Conservation (phyloP, 345 rosid genomes). For the Syzygium jambos region DNA sequence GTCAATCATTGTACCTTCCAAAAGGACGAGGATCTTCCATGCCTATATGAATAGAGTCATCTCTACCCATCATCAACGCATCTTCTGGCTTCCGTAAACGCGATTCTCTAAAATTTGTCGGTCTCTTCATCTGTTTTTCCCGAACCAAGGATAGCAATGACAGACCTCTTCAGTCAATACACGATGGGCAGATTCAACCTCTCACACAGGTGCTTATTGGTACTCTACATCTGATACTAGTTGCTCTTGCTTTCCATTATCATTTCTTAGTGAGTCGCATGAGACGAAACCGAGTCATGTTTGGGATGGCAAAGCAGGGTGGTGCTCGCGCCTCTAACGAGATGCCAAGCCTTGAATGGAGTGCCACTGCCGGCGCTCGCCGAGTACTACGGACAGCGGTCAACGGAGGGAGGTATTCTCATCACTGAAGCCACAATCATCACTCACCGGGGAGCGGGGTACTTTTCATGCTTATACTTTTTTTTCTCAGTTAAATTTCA, state of each 20-base stretch:
- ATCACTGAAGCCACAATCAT: background rate
- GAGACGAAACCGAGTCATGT: background rate
- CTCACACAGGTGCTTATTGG: constrained; percentile 1
- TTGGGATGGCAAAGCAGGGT: background rate
- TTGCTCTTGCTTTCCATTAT: background rate
- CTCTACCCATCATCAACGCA: background rate
- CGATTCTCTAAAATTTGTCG: background rate
- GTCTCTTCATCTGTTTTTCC: background rate
- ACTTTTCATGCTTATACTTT: no score
- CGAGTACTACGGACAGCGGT: background rate
- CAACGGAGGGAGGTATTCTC: constrained; percentile 1
- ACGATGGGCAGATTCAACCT: background rate
- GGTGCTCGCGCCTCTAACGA: background rate
- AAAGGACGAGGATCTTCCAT: no score
- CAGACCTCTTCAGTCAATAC: background rate
- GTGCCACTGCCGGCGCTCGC: background rate
- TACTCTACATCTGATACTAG: background rate
- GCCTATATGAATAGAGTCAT: background rate
- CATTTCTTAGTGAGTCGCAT: background rate
- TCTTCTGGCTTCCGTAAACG: background rate
- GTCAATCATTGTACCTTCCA: no score
- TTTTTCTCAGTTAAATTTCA: no score
- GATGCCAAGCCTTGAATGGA: background rate
- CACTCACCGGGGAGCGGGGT: background rate
- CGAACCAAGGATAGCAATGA: background rate